Base-by-base conservation (phyloP, 257 asterid species). In the Parsonsia alboflavescens region DNA sequence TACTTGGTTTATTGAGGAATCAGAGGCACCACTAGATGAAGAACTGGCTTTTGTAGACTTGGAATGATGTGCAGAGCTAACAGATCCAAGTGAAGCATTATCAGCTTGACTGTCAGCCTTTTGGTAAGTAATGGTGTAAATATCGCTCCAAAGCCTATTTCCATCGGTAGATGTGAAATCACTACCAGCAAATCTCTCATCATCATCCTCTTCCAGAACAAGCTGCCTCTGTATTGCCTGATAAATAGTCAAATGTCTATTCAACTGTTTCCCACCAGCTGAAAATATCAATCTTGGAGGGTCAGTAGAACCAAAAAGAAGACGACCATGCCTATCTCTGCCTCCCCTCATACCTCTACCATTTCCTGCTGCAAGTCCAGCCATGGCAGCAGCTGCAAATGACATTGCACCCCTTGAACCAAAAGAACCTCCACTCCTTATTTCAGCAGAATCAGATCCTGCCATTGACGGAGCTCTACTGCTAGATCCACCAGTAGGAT, bases 341-440 rank as follows among this genome's bases (percentile, higher is more conserved):
- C 85, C 87, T 44, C 91, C 98, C 76, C 94, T 88, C 75, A 82
- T 79, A 79, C 96, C 97, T 88, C 95, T 86, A 77, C 87, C 86
- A 72, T 84, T 91, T 68, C 91, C 89, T 64, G 98, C 88, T 50
- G 93, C 89, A 79, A 89, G 90, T 22, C 99, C 99, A 78, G 96
- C 96, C 99, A 95, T 95, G 30, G 99, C 95, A 77, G 97, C 98
- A 73, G 99, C 99, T 54, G 98, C 98, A 85, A 92, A 95, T 72
- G 98, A 89, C 96, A 93, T 88, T 75, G 96, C 96, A 76, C 97
- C 97, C 84, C 98, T 89, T 30, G 97, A 89, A 78, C 96, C 93
- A 74, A 86, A 91, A 42, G 96, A 86, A 71, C 86, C 81, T 63
- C 97, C 96, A 84, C 89, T 81, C 72, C 88, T 88, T 45, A 90